Evolutionary conservation across 805 yeast genomes (phyloP).

Genomic region (Tetrapisispora fleetii): DNA sequence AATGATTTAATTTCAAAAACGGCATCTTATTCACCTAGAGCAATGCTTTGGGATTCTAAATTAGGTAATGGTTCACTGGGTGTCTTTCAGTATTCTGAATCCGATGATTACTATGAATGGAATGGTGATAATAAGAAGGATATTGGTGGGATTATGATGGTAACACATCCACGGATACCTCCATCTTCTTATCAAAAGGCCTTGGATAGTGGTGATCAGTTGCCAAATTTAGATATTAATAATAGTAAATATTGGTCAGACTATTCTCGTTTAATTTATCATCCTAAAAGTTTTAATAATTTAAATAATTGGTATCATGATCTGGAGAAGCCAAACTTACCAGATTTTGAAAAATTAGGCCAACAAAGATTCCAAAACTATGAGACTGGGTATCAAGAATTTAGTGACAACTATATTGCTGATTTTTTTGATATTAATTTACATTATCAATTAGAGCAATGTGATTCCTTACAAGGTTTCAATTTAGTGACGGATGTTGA

Average conservation of each 20-base stretch:
- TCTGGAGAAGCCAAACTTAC: conserved; percentile 18
- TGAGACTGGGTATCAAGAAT: conserved; percentile 55
- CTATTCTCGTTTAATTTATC: conserved; percentile 55
- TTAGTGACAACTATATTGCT: conserved; percentile 29
- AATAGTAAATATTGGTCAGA: conserved; percentile 72
- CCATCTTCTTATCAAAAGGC: conserved; percentile 56
- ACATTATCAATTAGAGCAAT: conserved; percentile 56
- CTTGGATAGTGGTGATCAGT: conserved; percentile 39
- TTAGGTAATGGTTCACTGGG: conserved; percentile 70
- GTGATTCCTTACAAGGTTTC: conserved; percentile 67
- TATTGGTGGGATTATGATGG: conserved; percentile 12
- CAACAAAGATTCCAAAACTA: conserved; percentile 34
- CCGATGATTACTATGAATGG: conserved; percentile 19
- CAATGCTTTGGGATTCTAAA: conserved; percentile 67
- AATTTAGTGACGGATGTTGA: conserved; percentile 63
- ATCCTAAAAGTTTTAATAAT: conserved; percentile 47
- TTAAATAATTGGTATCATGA: conserved; percentile 50
- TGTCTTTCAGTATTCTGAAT: conserved; percentile 38
- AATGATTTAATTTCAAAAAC: conserved; percentile 32
- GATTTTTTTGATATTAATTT: conserved; percentile 52
- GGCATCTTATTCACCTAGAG: conserved; percentile 69
- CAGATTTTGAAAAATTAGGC: conserved; percentile 20
- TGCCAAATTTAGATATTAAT: conserved; percentile 29
- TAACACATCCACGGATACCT: conserved; percentile 30
- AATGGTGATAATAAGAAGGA: conserved; percentile 5